These are phyloP conservation scores for Suillus decipiens DNA, from an alignment of 768 basidiomycete genomes.

Conservation along the genomic window DNA sequence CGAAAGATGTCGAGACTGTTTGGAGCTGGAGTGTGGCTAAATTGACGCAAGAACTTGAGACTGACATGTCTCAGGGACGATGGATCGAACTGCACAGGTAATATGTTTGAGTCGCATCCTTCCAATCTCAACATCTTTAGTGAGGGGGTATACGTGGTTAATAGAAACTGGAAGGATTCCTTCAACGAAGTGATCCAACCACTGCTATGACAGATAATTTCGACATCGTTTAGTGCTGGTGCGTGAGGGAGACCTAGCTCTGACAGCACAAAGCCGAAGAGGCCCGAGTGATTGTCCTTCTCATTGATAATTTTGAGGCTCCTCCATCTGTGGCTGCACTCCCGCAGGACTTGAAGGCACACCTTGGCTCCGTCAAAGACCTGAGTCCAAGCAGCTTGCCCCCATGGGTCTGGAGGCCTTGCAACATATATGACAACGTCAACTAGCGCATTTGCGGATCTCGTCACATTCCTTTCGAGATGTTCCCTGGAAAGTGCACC, in stretches of 20 bases:
- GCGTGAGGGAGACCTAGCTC: not conserved
- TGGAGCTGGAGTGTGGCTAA: not conserved
- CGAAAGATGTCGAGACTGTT: not conserved
- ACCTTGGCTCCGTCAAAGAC: not conserved
- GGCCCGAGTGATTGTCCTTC: not conserved
- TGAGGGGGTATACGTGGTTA: not conserved
- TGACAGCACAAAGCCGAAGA: not conserved
- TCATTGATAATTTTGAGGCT: conserved; percentile 1
- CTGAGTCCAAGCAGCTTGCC: not conserved
- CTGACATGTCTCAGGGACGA: not conserved
- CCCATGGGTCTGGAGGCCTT: not conserved
- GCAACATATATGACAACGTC: conserved; percentile 4
- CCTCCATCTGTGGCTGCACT: conserved; percentile 1
- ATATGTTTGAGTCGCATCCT: not conserved
- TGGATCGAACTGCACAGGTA: not conserved
- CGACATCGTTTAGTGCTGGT: not conserved
- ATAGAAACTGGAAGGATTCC: not conserved
- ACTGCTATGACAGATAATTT: conserved; percentile 1
- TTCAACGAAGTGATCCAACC: not conserved
- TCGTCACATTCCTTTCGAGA: not conserved
- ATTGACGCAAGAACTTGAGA: not conserved
- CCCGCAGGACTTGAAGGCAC: not conserved
- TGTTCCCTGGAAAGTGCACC: not conserved
- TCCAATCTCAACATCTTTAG: not conserved
- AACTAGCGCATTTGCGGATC: not conserved